Conservation (phyloP, 441 rosid genomes). For the Croton setiger region DNA sequence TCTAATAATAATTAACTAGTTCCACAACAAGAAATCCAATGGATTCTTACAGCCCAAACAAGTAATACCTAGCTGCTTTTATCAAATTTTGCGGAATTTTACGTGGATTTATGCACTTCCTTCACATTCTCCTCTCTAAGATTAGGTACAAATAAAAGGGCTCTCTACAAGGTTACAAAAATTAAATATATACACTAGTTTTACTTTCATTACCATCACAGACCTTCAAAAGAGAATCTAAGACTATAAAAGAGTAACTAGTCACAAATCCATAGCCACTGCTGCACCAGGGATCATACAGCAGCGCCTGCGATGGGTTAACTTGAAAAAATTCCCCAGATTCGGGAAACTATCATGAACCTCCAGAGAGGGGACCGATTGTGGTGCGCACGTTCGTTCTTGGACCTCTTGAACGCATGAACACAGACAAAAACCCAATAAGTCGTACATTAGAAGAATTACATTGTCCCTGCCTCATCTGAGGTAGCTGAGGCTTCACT, state of each 20-base stretch:
- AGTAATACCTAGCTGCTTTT: neutral
- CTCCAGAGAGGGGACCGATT: neutral
- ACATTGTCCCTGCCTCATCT: slow-evolving; percentile 44
- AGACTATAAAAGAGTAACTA: neutral
- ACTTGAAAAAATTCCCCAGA: neutral
- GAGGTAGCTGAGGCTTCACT: slow-evolving; percentile 65
- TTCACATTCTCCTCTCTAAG: neutral
- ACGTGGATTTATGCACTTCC: neutral
- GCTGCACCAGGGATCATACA: neutral
- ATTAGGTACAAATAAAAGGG: neutral
- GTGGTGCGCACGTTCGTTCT: neutral
- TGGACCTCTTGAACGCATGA: neutral
- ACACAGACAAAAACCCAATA: neutral
- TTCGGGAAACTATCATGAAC: neutral
- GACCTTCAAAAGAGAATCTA: no score
- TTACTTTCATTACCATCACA: no score
- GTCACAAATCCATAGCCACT: neutral
- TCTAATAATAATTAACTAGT: neutral
- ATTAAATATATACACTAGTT: slow-evolving; percentile 16
- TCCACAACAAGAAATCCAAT: neutral
- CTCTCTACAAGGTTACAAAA: neutral
- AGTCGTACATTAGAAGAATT: neutral
- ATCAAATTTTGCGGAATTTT: slow-evolving; percentile 8
- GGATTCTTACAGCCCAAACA: slow-evolving; percentile 4
- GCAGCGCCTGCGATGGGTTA: neutral